Base-by-base conservation (phyloP, 2,329 filamentous ascomycete genomes). In the Fusarium goolgardi region DNA sequence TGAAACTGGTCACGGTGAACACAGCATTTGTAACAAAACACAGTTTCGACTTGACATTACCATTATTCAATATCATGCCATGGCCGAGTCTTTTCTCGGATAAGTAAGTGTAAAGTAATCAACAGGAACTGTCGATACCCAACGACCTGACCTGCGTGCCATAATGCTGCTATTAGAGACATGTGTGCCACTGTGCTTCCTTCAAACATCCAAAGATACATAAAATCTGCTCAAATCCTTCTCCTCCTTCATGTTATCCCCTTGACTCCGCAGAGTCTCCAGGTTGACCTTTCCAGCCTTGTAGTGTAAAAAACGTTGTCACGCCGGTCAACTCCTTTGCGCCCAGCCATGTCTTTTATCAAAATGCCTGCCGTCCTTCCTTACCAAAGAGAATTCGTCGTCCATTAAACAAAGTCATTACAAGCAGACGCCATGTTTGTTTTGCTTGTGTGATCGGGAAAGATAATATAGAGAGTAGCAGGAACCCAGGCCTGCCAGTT, bases 401-500 rank as follows among this genome's bases (percentile, higher is more conserved):
- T 68, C 57, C 45, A 62, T 70, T 65, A 56, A 59, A 51, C 47
- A 49, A 63, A 49, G 44, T 56, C 56, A 43, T 49, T 46, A 41
- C 34, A 46, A 31, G 50, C 39, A 31, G 27, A 55, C 62, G 35
- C 69, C 53, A 51, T 61, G 59, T 55, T 27, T 55, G 35, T 62
- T 70, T 57, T 72, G 69, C 55, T 70, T 73, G 51, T 67, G 70
- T 54, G 73, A 62, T 50, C 69, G 64, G 45, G 75, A 70, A 57
- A 75, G 46, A 52, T 79, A 74, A 49, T 78, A 72, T 56, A 77
- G 62, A 61, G 77, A 75, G 67, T 79, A 75, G 70, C 78, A 81
- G 55, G 80, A 73, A 68, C 76, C 71, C 63, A 80, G 70, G 68
- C 76, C 75, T 66, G 76, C 75, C 75, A 80, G 70, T 74, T 78